Evolutionary conservation across 2,329 filamentous ascomycete genomes (phyloP).

Genomic region (Fusarium brevicatenulatum): DNA sequence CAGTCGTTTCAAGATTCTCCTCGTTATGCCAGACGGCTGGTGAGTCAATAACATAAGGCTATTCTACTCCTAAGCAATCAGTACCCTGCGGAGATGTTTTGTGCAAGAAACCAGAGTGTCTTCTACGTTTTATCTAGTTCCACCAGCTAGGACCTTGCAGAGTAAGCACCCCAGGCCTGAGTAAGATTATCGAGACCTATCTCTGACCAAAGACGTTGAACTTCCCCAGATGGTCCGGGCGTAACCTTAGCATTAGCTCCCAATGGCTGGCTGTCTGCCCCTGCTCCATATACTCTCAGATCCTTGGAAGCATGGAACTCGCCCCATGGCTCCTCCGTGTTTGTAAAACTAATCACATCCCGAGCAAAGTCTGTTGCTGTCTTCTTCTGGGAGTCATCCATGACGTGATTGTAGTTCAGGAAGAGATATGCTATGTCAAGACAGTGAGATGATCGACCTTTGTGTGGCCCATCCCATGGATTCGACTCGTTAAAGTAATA

Average conservation of each 20-base stretch:
- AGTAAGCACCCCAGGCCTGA: background rate
- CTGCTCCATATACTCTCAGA: background rate
- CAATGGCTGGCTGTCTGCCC: no score
- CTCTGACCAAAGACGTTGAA: background rate
- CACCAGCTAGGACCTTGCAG: rapidly evolving
- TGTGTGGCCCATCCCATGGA: background rate
- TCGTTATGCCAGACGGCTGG: no score
- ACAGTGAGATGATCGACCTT: background rate
- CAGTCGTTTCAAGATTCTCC: no score
- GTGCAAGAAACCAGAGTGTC: no score
- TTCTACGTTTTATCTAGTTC: no score
- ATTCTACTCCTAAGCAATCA: no score
- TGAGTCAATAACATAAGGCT: no score
- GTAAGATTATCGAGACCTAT: background rate
- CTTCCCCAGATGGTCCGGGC: background rate
- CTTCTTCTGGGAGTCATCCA: background rate
- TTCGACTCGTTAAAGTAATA: conserved; percentile 6
- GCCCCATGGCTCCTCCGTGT: background rate
- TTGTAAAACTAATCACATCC: background rate
- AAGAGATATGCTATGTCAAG: background rate
- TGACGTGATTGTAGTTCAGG: background rate
- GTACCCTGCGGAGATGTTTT: no score
- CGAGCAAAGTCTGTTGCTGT: background rate
- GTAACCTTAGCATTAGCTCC: no score
- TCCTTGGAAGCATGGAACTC: background rate